These are phyloP conservation scores for Gelatoporia subvermispora DNA, from an alignment of 768 basidiomycete genomes.

Conservation along the genomic window DNA sequence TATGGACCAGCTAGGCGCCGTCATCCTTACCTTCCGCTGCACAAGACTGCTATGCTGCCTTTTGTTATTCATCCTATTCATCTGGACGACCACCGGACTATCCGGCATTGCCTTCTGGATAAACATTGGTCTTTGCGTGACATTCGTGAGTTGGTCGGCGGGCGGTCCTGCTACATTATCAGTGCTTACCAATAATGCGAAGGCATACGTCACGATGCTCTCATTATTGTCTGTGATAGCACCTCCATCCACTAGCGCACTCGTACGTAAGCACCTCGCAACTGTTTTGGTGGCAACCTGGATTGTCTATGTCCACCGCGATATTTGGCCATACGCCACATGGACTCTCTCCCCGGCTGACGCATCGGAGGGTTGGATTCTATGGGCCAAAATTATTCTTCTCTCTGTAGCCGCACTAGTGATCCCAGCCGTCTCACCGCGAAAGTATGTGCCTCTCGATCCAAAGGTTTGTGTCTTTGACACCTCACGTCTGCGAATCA, in stretches of 20 bases:
- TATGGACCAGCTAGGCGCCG: slow-evolving; percentile 40
- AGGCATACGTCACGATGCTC: slow-evolving; percentile 23
- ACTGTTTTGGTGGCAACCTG: slow-evolving; percentile 43
- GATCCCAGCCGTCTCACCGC: slow-evolving; percentile 52
- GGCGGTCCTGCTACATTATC: neutral
- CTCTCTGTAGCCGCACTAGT: slow-evolving; percentile 40
- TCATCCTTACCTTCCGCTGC: slow-evolving; percentile 44
- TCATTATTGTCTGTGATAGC: slow-evolving; percentile 16
- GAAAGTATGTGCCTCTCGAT: slow-evolving; percentile 55
- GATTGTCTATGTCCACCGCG: slow-evolving; percentile 49
- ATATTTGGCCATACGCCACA: slow-evolving; percentile 55
- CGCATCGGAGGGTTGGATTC: slow-evolving; percentile 36
- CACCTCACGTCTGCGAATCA: neutral
- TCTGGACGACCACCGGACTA: slow-evolving; percentile 27
- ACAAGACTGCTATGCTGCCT: slow-evolving; percentile 41
- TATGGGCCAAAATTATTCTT: slow-evolving; percentile 51
- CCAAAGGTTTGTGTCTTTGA: slow-evolving; percentile 32
- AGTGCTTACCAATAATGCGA: too few relatives aligned
- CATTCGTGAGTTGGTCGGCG: slow-evolving; percentile 9
- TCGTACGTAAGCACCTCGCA: slow-evolving; percentile 42
- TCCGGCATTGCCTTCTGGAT: slow-evolving; percentile 1
- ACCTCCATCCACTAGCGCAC: neutral
- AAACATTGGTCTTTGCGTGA: slow-evolving; percentile 7
- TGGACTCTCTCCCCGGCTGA: slow-evolving; percentile 49
- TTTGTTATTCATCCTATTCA: slow-evolving; percentile 43